These are phyloP conservation scores for Triangularia setosa DNA, from an alignment of 2,329 filamentous ascomycete genomes.

Conservation along the genomic window DNA sequence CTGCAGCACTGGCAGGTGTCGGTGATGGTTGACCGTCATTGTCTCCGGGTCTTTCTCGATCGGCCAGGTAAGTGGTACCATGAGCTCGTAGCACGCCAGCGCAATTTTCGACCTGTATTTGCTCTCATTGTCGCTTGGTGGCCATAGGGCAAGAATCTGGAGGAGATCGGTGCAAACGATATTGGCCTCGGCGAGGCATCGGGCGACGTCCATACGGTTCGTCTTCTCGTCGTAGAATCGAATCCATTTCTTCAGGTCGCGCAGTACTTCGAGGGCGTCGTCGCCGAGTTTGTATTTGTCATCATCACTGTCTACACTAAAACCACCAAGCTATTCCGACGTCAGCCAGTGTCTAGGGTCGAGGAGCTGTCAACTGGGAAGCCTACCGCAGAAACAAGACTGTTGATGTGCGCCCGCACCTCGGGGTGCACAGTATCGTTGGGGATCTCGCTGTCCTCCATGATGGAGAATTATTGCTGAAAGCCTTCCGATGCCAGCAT, in stretches of 20 bases:
- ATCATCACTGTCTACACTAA: slow-evolving; percentile 67
- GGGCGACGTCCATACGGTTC: slow-evolving; percentile 89
- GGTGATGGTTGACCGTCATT: slow-evolving; percentile 89
- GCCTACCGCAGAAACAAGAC: slow-evolving; percentile 85
- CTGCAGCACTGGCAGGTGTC: slow-evolving; percentile 85
- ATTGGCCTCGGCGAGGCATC: slow-evolving; percentile 88
- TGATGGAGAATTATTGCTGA: slow-evolving; percentile 31
- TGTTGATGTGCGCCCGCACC: slow-evolving; percentile 89
- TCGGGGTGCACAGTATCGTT: slow-evolving; percentile 77
- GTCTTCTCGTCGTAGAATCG: slow-evolving; percentile 90
- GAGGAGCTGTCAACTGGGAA: not conserved
- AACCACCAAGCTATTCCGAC: slow-evolving; percentile 71
- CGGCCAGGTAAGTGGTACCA: slow-evolving; percentile 93
- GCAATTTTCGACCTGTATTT: slow-evolving; percentile 75
- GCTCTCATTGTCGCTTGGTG: slow-evolving; percentile 66
- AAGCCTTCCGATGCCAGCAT: slow-evolving; percentile 11
- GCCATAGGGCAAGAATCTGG: slow-evolving; percentile 82
- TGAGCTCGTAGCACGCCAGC: slow-evolving; percentile 80
- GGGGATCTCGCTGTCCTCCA: slow-evolving; percentile 52
- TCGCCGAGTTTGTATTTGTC: slow-evolving; percentile 86
- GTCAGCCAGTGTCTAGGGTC: slow-evolving; percentile 14
- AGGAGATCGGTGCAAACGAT: slow-evolving; percentile 86
- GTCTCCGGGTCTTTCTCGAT: slow-evolving; percentile 72
- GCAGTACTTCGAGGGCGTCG: slow-evolving; percentile 84
- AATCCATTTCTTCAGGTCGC: slow-evolving; percentile 93